Conservation (phyloP, 2,329 filamentous ascomycete species). For the Aaosphaeria pasadenensis region DNA sequence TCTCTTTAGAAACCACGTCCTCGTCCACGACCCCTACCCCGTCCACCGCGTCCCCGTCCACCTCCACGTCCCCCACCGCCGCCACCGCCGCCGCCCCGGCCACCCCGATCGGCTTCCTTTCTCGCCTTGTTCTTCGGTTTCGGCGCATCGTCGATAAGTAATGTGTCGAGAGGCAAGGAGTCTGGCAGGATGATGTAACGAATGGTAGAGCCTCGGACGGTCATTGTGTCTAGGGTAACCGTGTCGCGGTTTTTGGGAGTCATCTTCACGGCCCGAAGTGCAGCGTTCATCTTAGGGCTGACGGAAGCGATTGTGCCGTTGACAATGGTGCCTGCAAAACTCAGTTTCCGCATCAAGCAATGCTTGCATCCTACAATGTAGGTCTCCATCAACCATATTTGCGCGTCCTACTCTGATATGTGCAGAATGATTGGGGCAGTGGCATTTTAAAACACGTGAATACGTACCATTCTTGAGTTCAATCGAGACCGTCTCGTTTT, state of each 20-base stretch:
- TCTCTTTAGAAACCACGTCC: slow-evolving; percentile 7
- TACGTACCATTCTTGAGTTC: slow-evolving; percentile 91
- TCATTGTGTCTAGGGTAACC: slow-evolving; percentile 89
- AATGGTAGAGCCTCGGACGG: slow-evolving; percentile 92
- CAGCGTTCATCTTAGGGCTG: slow-evolving; percentile 97
- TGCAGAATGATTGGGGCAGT: background rate
- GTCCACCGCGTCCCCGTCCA: slow-evolving; percentile 46
- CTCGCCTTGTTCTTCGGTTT: slow-evolving; percentile 99
- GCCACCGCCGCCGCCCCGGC: slow-evolving; percentile 48
- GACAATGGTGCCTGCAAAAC: slow-evolving; percentile 76
- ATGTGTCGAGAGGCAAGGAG: slow-evolving; percentile 88
- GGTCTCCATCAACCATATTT: too few species aligned
- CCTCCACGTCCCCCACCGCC: slow-evolving; percentile 49
- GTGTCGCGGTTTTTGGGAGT: slow-evolving; percentile 84
- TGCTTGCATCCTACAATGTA: too few species aligned
- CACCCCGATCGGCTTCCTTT: slow-evolving; percentile 69
- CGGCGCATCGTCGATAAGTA: slow-evolving; percentile 92
- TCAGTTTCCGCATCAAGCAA: background rate
- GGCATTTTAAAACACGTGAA: background rate
- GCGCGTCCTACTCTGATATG: too few species aligned
- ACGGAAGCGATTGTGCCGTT: slow-evolving; percentile 97
- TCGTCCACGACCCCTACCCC: slow-evolving; percentile 40
- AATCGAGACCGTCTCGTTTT: slow-evolving; percentile 97
- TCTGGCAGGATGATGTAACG: slow-evolving; percentile 96
- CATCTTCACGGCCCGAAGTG: slow-evolving; percentile 95